Evolutionary conservation across 140 eudicot species (phyloP).

Genomic region (Anethum foeniculum): DNA sequence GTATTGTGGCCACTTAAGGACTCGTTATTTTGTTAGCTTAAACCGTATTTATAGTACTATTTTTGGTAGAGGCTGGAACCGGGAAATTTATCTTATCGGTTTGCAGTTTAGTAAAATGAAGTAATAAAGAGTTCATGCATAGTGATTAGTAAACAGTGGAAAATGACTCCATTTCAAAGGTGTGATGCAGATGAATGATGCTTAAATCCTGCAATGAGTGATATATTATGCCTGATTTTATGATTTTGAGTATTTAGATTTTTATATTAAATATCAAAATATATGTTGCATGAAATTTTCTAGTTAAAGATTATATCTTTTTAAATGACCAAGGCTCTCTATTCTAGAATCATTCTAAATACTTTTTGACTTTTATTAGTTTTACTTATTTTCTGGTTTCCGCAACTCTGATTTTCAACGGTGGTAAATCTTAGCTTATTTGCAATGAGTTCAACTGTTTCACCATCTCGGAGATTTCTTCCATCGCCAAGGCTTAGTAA

Average conservation of each 20-base stretch:
- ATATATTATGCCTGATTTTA: not conserved
- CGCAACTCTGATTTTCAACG: conserved; percentile 25
- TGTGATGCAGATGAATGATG: not conserved
- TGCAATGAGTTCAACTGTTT: conserved; percentile 56
- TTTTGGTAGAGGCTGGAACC: not conserved
- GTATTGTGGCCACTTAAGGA: not conserved
- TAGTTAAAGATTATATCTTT: not conserved
- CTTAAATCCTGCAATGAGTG: not conserved
- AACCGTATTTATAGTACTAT: not conserved
- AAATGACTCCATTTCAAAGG: not conserved
- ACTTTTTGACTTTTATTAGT: not conserved
- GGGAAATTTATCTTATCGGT: too few species aligned
- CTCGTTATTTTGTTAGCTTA: not conserved
- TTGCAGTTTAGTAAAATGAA: not conserved
- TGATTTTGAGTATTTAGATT: not conserved
- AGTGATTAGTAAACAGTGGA: not conserved
- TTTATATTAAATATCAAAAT: not conserved
- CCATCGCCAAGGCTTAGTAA: conserved; percentile 36
- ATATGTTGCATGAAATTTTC: not conserved
- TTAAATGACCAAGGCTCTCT: not conserved
- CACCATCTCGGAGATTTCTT: conserved; percentile 42
- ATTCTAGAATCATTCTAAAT: not conserved
- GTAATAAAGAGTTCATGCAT: not conserved
- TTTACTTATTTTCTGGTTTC: not conserved
- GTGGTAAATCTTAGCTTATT: conserved; percentile 18